Evolutionary conservation across 768 basidiomycete genomes (phyloP), one percentile per base, ranked within the genome.

Genomic region (Podaxis sp.): DNA sequence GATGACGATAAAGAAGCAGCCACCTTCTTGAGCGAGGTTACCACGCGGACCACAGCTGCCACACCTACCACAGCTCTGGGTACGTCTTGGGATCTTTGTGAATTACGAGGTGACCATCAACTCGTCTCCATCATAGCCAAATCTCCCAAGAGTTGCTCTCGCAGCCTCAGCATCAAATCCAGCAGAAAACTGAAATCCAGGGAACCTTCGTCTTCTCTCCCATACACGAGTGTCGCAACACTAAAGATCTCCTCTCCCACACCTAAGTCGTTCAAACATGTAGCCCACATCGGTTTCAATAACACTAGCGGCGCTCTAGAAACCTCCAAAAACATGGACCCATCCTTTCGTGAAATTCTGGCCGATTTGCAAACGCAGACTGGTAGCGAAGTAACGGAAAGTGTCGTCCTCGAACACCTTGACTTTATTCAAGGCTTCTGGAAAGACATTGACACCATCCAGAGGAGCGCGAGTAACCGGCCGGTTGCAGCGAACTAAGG

Each of bases 231-330:
- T 63, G 70, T 80, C 60, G 70, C 74, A 9, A 70, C 76, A 3
- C 71, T 76, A 7, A 73, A 82, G 73, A 83, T 89, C 63, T 87
- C 87, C 13, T 68, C 78, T 16, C 87, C 88, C 0, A 71, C 79
- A 0, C 79, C 82, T 3, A 77, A 83, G 59, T 84, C 87, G 21
- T 89, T 89, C 69, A 80, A 82, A 59, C 88, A 90, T 66, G 76
- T 88, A 57, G 79, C 82, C 21, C 88, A 89, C 68, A 79, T 89
- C 54, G 87, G 87, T 6, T 71, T 86, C 52, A 80, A 79, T 65
- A 73, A 65, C 37, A 38, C 72, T 57, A 73, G 77, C 6, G 83
- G 83, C 3, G 70, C 72, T 57, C 76, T 84, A 63, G 83, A 86
- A 71, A 76, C 81, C 7, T 82, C 81, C 50, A 78, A 77, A 52